A percentile compares a stretch with the other conserved stretches of the same genome.
Conservation (phyloP, 768 basidiomycete species). For the Tylopilus balloui region DNA sequence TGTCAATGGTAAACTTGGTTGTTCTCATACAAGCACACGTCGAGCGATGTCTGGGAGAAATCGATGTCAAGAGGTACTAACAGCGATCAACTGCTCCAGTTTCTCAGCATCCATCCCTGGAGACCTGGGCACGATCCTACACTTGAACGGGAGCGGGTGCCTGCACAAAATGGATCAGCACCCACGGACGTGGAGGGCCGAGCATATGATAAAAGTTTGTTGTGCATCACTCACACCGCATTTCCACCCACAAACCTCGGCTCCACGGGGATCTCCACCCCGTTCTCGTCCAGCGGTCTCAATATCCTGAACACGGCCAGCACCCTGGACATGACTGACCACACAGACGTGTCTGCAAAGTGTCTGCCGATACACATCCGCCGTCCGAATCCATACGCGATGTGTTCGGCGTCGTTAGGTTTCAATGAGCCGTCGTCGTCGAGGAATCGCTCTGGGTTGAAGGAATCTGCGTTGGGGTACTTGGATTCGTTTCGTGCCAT, state of each 20-base stretch:
- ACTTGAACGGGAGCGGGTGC: background rate
- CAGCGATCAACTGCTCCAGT: background rate
- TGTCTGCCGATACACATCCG: conserved; percentile 16
- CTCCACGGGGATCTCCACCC: conserved; percentile 3
- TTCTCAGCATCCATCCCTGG: background rate
- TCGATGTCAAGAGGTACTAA: background rate
- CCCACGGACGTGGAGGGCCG: too few species aligned
- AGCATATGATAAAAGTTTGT: too few species aligned
- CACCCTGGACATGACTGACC: background rate
- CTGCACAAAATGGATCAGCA: background rate
- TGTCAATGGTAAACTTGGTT: too few species aligned
- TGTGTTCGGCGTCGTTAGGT: background rate
- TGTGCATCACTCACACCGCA: background rate
- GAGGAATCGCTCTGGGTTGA: background rate
- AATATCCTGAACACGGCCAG: background rate
- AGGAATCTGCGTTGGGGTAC: background rate
- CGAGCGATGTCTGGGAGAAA: too few species aligned
- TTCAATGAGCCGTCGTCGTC: background rate
- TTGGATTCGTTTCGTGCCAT: background rate
- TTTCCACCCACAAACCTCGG: background rate
- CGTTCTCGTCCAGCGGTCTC: background rate
- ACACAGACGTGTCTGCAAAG: conserved; percentile 8
- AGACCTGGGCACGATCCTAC: background rate
- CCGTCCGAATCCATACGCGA: conserved; percentile 15
- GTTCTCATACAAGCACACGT: too few species aligned